phyloP scores from a whole-genome alignment of 1,139 yeast species.

The Blastobotrys serpentis region DNA sequence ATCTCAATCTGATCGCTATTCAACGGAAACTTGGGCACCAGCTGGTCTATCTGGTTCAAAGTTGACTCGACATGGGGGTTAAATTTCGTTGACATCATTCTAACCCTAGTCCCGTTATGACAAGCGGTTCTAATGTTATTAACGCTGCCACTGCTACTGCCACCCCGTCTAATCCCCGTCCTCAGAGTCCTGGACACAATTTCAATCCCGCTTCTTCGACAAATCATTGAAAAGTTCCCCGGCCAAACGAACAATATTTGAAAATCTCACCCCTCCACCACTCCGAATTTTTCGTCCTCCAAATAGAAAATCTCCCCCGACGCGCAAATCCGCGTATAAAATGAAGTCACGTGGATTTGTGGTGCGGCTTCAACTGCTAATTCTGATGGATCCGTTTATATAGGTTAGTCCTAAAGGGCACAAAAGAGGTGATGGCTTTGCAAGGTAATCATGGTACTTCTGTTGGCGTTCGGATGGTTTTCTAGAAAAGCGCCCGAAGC shows the following conservation, averaged over 20 bases:
- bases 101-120: not conserved
- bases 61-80: conserved; percentile 32
- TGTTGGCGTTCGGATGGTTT: too few species aligned
- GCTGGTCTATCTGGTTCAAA: conserved; percentile 51
- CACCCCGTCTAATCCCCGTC: not conserved
- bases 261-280: not conserved
- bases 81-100: conserved; percentile 8
- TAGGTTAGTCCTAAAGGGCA: too few species aligned
- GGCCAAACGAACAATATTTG: too few species aligned
- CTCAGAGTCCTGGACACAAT: not conserved
- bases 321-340: too few species aligned
- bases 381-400: too few species aligned
- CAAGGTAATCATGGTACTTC: too few species aligned
- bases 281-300: not conserved
- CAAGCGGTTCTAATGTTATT: not conserved
- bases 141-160: not conserved
- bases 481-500: too few species aligned
- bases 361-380: too few species aligned
- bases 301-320: too few species aligned
- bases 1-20: conserved; percentile 62
- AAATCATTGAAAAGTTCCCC: not conserved
- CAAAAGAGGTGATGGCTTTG: too few species aligned
- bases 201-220: not conserved
- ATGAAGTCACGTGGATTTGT: not conserved
- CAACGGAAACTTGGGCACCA: conserved; percentile 71